Evolutionary conservation across 1,139 yeast species (phyloP), one percentile per base, ranked within the genome.

Genomic region (Nadsonia starkeyi-henricii): DNA sequence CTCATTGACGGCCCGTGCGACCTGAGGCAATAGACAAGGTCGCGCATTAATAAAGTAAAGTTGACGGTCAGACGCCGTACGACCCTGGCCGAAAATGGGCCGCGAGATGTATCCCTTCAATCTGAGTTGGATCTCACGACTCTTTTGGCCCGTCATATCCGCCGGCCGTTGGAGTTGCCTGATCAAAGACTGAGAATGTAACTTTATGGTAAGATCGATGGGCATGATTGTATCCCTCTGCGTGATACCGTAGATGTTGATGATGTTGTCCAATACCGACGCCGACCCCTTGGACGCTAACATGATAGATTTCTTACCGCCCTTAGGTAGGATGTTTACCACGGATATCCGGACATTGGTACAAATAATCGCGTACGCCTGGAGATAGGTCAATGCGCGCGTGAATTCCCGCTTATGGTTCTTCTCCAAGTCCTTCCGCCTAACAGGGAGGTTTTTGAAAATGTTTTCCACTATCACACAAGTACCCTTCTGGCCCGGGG

Each of bases 51-150:
- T 71, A 56, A 67, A 89, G 39, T 84, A 57, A 49, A 75, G 74
- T 61, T 91, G 98, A 20, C 95, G 69, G 60, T 88, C 96, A 20
- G 74, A 69, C 1, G 82, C 66, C 9, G 79, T 70, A 42, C 95
- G 68, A 0, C 88, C 86, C 59, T 79, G 72, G 0, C 96, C 96
- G 63, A 81, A 81, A 0, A 91, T 79, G 44, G 81, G 78, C 53
- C 79, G 76, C 0, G 96, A 86, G 2, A 89, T 72, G 52, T 65
- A 72, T 0, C 98, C 98, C 2, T 56, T 45, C n/a, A 51, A 42
- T 42, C 47, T 46, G 15, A 45, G 33, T 3, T 48, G 45, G 18
- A 47, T 51, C 13, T 45, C 19, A 15, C 23, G 33, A 28, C 41
- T 33, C 43, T 43, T 15, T 33, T 43, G 39, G 9, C 28, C 28